Evolutionary conservation across 2,329 filamentous ascomycete genomes (phyloP), one percentile per base, ranked within the genome.

Genomic region (Beauveria bassiana): DNA sequence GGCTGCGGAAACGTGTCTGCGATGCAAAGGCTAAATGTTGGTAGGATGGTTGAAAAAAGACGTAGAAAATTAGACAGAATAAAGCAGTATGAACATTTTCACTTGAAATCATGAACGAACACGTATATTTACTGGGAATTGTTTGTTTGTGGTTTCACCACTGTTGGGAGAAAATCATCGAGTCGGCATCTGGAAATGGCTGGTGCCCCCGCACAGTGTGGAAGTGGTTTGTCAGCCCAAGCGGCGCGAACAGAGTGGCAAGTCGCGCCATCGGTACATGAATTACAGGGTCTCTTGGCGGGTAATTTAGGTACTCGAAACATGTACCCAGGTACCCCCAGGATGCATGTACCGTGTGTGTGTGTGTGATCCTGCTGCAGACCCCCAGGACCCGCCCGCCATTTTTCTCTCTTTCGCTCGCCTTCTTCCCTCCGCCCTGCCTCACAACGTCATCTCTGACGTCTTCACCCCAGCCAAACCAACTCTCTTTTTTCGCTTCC

Each of bases 391-490:
- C 63, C 55, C 61, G 45, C 51, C 43, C 56, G 6, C 24, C 34
- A 70, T 68, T 72, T 71, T 70, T 73, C 73, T 70, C 68, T 71
- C 70, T 70, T 69, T 71, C 73, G 67, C 69, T 66, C 65, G 66
- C 63, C 56, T 64, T 64, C 66, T 61, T 64, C 63, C 64, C 52
- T 61, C 64, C 63, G 55, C 68, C 71, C 66, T 70, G 68, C 69
- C 67, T 69, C 71, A 71, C 74, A 77, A 77, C 75, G 75, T 77
- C 75, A 77, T 77, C 75, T 77, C 75, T 77, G 75, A 77, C 75
- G 75, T 77, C 75, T 77, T 77, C 70, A 68, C 65, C 69, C 70
- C 66, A 64, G 62, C 68, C 70, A 58, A 20, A 31, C 43, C 71
- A 56, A 56, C 52, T 62, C 52, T 57, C 52, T 62, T 55, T 46